These are phyloP conservation scores for Stephania japonica DNA, from an alignment of 164 flowering plant genomes.

Conservation along the genomic window DNA sequence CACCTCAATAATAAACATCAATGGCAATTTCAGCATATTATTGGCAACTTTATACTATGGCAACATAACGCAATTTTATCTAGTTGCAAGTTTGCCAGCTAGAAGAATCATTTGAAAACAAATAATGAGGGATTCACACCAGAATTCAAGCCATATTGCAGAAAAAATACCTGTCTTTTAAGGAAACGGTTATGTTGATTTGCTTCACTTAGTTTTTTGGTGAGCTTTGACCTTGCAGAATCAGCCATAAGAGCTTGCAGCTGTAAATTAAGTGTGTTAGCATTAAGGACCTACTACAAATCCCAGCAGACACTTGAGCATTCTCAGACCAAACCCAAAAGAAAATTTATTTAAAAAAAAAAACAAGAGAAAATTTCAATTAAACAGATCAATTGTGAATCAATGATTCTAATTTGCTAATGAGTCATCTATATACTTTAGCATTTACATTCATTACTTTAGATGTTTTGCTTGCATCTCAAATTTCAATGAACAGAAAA, in stretches of 20 bases:
- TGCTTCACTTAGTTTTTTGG: constrained; percentile 82
- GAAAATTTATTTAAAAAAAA: too few species aligned
- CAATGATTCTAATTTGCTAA: too few species aligned
- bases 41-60: not conserved
- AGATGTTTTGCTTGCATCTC: too few species aligned
- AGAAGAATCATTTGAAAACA: not conserved
- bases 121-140: not conserved
- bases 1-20: not conserved
- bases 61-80: not conserved
- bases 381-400: too few species aligned
- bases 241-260: constrained; percentile 58
- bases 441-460: too few species aligned
- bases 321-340: not conserved
- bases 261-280: constrained; percentile 30
- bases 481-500: not conserved
- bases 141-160: too few species aligned
- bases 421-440: too few species aligned
- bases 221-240: constrained; percentile 65
- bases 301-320: not conserved
- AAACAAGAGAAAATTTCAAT: not conserved
- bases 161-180: constrained; percentile 66
- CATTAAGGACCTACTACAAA: not conserved
- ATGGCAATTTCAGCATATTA: not conserved
- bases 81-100: too few species aligned
- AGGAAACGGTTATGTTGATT: constrained; percentile 85